A percentile compares a stretch with the other conserved stretches of the same genome.
phyloP scores from a whole-genome alignment of 129 eudicot species.

The carrot (Daucus carota) region DH1_v3.0 NC_030386.2:19968501-19969000 shows the following conservation, averaged over 20 bases:
- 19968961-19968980: no score
- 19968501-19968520: not conserved
- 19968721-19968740: slow-evolving; percentile 4
- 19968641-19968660: not conserved
- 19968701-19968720: not conserved
- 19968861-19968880: not conserved
- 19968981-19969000: no score
- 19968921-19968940: not conserved
- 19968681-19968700: not conserved
- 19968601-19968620: not conserved
- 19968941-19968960: not conserved
- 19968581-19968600: not conserved
- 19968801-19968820: not conserved
- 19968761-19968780: not conserved
- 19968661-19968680: not conserved
- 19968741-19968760: not conserved
- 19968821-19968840: not conserved
- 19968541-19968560: not conserved
- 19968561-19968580: not conserved
- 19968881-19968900: not conserved
- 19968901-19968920: not conserved
- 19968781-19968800: not conserved
- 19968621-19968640: not conserved
- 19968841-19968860: not conserved
- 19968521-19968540: not conserved